These are phyloP conservation scores for Helicocarpus griseus DNA, from an alignment of 2,329 filamentous ascomycete species.

Conservation along the genomic window DNA sequence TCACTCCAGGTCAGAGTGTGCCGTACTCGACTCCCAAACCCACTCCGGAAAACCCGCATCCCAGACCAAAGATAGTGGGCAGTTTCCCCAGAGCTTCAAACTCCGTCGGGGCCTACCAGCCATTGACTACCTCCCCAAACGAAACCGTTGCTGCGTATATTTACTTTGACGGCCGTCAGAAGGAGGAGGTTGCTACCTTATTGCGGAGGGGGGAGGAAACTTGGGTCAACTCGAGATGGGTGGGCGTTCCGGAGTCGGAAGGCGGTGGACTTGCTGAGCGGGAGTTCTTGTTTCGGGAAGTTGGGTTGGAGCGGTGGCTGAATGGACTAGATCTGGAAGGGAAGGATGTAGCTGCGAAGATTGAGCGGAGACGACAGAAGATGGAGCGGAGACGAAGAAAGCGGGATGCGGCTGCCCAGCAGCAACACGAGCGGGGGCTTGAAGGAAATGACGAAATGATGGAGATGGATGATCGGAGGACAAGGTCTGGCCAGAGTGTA, in stretches of 20 bases:
- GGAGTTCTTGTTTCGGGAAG: conserved; percentile 94
- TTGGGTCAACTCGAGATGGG: conserved; percentile 98
- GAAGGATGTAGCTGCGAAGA: conserved; percentile 77
- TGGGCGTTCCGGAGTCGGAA: conserved; percentile 82
- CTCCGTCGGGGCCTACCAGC: conserved; percentile 72
- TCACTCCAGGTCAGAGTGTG: conserved; percentile 78
- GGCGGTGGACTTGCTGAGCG: conserved; percentile 90
- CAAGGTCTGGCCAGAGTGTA: conserved; percentile 43
- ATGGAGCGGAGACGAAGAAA: conserved; percentile 81
- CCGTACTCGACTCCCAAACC: conserved; percentile 86
- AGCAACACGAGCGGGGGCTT: conserved; percentile 23
- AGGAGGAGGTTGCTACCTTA: conserved; percentile 94
- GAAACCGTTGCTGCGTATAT: conserved; percentile 98
- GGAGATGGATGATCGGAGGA: conserved; percentile 25
- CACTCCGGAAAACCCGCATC: conserved; percentile 64
- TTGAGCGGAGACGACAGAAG: conserved; percentile 52
- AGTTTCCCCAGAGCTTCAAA: conserved; percentile 47
- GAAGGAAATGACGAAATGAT: conserved; percentile 29
- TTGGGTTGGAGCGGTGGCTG: conserved; percentile 90
- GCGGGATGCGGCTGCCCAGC: conserved; percentile 53
- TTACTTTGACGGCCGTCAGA: conserved; percentile 90
- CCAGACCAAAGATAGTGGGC: conserved; percentile 72
- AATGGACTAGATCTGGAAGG: conserved; percentile 94
- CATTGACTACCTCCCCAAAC: conserved; percentile 84
- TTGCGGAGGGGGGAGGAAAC: conserved; percentile 90